Evolutionary conservation across 345 rosid species (phyloP).

Genomic region (Eucalyptus rudis): DNA sequence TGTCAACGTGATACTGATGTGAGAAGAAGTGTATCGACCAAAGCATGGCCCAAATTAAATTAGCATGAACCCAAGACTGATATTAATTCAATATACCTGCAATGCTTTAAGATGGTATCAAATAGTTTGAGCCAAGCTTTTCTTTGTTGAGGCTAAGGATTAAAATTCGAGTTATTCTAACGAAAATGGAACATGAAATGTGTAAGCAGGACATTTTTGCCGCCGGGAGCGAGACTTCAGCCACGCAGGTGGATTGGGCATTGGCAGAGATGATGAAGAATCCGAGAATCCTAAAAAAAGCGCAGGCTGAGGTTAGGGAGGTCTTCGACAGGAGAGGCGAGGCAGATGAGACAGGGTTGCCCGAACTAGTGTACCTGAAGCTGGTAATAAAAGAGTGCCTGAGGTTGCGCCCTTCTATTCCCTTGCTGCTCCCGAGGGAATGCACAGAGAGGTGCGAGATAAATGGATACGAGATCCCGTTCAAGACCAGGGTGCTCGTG

Average conservation of each 20-base stretch:
- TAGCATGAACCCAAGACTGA: background rate
- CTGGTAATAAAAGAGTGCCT: background rate
- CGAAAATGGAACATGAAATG: background rate
- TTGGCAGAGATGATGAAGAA: conserved; percentile 6
- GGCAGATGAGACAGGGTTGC: background rate
- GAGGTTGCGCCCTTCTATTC: background rate
- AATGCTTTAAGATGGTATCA: background rate
- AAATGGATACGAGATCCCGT: background rate
- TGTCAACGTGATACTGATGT: background rate
- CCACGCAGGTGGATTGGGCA: conserved; percentile 4
- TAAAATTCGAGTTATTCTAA: background rate
- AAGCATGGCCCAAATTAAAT: background rate
- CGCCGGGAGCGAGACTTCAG: conserved; percentile 9
- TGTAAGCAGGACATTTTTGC: background rate
- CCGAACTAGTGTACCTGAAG: background rate
- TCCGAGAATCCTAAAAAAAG: background rate
- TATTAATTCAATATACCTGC: background rate
- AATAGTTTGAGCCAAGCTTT: background rate
- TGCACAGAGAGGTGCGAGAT: background rate
- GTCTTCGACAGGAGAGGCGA: background rate
- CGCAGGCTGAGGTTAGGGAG: conserved; percentile 12
- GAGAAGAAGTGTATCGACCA: background rate
- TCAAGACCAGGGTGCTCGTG: background rate
- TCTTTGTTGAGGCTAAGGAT: background rate
- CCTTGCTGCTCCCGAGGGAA: conserved; percentile 4